These are phyloP conservation scores for Chlamydomonas eustigma DNA, from an alignment of 139 green algal genomes.

Conservation along the genomic window DNA sequence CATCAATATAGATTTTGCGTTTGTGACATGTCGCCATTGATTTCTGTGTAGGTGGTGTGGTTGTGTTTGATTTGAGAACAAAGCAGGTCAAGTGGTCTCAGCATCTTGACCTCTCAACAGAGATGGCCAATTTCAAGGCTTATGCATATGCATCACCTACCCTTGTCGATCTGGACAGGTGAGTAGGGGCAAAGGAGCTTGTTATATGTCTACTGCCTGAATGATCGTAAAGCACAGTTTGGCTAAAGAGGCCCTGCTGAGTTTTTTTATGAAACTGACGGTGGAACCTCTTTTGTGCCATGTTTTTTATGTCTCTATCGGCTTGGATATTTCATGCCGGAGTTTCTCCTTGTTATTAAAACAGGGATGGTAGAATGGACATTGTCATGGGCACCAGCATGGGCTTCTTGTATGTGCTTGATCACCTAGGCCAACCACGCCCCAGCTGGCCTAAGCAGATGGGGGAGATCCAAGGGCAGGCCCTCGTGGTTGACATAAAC, in stretches of 20 bases:
- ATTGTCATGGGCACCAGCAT: constrained; percentile 86
- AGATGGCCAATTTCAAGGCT: constrained; percentile 72
- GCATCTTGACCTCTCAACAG: constrained; percentile 93
- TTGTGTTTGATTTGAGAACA: constrained; percentile 80
- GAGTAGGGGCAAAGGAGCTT: neutral
- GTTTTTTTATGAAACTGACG: constrained; percentile 1
- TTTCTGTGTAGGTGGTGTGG: constrained; percentile 62
- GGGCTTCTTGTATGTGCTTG: constrained; percentile 94
- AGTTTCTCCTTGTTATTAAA: neutral
- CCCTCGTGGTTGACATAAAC: constrained; percentile 86
- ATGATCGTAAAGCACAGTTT: no score
- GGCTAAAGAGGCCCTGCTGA: no score
- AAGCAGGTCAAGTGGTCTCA: constrained; percentile 71
- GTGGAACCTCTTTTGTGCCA: neutral
- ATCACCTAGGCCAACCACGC: constrained; percentile 43
- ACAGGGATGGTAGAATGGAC: constrained; percentile 71
- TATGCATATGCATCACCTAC: constrained; percentile 81
- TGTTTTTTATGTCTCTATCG: neutral
- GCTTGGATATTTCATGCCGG: neutral
- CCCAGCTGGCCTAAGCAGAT: constrained; percentile 88
- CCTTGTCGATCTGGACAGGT: constrained; percentile 77
- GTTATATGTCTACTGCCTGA: no score
- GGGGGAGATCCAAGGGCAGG: constrained; percentile 89
- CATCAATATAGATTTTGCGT: no score
- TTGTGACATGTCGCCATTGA: no score